These are phyloP conservation scores for Paraurostyla sp. DNA, from an alignment of 73 alveolate species.

Conservation along the genomic window DNA sequence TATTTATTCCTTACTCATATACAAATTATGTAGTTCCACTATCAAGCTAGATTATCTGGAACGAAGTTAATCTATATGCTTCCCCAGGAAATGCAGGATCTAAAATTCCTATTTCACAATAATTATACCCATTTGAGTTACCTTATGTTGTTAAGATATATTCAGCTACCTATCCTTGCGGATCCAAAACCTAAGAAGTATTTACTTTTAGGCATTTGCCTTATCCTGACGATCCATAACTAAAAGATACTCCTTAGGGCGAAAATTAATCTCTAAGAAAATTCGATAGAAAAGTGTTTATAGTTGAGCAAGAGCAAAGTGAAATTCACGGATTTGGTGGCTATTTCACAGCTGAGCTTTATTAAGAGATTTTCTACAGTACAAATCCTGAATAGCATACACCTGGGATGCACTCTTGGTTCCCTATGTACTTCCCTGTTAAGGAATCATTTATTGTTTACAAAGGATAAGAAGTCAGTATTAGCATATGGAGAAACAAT, in stretches of 20 bases:
- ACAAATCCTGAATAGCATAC: conserved; percentile 84
- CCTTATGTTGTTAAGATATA: conserved; percentile 74
- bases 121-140: conserved; percentile 51
- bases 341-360: conserved; percentile 81
- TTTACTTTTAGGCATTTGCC: conserved; percentile 82
- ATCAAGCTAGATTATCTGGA: conserved; percentile 81
- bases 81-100: not conserved
- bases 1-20: conserved; percentile 83
- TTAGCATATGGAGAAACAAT: conserved; percentile 79
- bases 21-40: conserved; percentile 85
- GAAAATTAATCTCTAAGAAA: conserved; percentile 20
- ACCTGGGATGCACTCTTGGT: conserved; percentile 90
- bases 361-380: conserved; percentile 75
- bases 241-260: not conserved
- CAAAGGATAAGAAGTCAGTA: conserved; percentile 66
- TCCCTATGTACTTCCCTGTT: conserved; percentile 94
- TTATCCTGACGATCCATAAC: conserved; percentile 30
- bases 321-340: conserved; percentile 90
- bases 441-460: conserved; percentile 76
- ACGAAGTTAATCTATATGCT: conserved; percentile 72
- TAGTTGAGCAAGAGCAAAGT: conserved; percentile 53
- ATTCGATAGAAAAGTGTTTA: conserved; percentile 50
- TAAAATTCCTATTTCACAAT: conserved; percentile 20
- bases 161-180: conserved; percentile 74
- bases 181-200: conserved; percentile 70